A percentile compares a stretch with the other conserved stretches of the same genome.
These are phyloP conservation scores for Ophioceras dolichostomum DNA, from an alignment of 2,329 filamentous ascomycete species.

Conservation along the genomic window DNA sequence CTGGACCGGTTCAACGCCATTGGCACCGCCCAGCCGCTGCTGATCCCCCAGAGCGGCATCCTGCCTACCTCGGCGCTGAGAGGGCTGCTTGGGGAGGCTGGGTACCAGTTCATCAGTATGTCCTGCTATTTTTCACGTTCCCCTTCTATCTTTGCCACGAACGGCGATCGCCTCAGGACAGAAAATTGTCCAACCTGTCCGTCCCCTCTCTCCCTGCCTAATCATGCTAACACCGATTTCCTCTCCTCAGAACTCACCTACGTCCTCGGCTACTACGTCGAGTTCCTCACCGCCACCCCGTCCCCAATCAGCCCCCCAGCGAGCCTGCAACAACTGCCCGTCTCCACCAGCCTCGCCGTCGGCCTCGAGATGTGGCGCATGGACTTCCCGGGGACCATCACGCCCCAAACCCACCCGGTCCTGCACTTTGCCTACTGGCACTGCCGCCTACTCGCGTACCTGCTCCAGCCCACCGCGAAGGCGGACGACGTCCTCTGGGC, in stretches of 20 bases:
- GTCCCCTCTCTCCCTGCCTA: not conserved
- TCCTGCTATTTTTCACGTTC: slow-evolving; percentile 10
- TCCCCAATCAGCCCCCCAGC: no score
- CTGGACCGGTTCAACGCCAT: slow-evolving; percentile 64
- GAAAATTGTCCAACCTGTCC: no score
- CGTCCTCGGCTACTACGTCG: slow-evolving; percentile 32
- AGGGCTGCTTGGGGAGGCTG: slow-evolving; percentile 46
- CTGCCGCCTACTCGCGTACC: slow-evolving; percentile 49
- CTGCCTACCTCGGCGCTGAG: slow-evolving; percentile 48
- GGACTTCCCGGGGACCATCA: slow-evolving; percentile 46
- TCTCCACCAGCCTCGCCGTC: no score
- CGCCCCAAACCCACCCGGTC: slow-evolving; percentile 36
- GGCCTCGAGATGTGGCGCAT: slow-evolving; percentile 55
- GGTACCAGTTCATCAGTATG: slow-evolving; percentile 55
- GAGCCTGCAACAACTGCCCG: no score
- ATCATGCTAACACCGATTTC: slow-evolving; percentile 1
- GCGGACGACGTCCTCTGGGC: slow-evolving; percentile 47
- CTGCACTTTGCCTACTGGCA: slow-evolving; percentile 62
- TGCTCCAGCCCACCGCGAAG: slow-evolving; percentile 43
- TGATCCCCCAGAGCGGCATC: slow-evolving; percentile 50
- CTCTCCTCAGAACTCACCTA: slow-evolving; percentile 10
- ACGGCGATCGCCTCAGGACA: no score
- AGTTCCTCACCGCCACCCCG: no score
- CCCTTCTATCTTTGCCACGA: no score
- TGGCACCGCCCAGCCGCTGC: slow-evolving; percentile 48